Conservation (phyloP, 495 filamentous ascomycete species). For the Aspergillus cavernicola region DNA sequence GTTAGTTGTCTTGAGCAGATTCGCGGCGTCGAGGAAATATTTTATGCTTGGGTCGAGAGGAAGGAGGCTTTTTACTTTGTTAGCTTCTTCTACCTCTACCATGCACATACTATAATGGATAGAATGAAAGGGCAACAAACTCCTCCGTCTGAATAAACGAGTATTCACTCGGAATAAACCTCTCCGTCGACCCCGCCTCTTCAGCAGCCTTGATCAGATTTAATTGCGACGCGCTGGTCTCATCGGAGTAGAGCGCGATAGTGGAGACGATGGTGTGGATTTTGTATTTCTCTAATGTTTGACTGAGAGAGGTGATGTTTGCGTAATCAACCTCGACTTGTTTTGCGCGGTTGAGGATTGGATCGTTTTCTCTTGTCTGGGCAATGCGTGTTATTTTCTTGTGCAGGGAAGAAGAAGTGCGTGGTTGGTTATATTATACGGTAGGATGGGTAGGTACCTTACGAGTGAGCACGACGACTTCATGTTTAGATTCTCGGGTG, state of each 20-base stretch:
- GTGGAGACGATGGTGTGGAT: conserved; percentile 52
- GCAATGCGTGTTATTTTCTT: too few species aligned
- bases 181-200: conserved; percentile 35
- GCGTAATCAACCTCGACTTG: conserved; percentile 40
- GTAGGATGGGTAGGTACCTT: conserved; percentile 16
- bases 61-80: conserved; percentile 20
- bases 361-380: conserved; percentile 6
- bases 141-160: conserved; percentile 37
- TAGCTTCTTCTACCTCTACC: background rate
- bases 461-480: conserved; percentile 45
- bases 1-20: conserved; percentile 23
- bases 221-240: conserved; percentile 32
- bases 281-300: conserved; percentile 40
- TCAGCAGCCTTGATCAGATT: conserved; percentile 51
- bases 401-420: too few species aligned
- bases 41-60: conserved; percentile 34
- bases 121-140: conserved; percentile 15
- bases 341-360: conserved; percentile 3
- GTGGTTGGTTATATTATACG: too few species aligned
- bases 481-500: conserved; percentile 30
- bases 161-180: conserved; percentile 50
- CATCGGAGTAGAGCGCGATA: conserved; percentile 35
- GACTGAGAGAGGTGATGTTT: conserved; percentile 33
- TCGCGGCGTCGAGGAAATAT: conserved; percentile 31
- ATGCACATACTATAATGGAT: too few species aligned